phyloP scores from a whole-genome alignment of 768 basidiomycete genomes.

The Xanthoconium stramineum region DNA sequence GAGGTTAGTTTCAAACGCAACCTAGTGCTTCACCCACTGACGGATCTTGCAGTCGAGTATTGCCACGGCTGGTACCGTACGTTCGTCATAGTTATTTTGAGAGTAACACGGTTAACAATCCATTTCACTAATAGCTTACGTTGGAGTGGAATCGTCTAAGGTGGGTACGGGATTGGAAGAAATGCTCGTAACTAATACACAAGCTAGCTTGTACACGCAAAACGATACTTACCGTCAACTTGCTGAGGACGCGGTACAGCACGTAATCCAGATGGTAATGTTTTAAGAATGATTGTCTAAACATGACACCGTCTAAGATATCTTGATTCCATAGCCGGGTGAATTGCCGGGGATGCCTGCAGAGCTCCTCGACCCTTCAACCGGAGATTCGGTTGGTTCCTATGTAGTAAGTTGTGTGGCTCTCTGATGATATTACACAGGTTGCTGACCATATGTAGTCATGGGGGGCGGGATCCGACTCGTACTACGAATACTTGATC shows the following conservation, averaged over 20 bases:
- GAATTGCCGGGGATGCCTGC: constrained; percentile 49
- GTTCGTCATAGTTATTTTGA: constrained; percentile 3
- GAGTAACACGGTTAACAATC: not conserved
- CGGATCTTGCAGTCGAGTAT: constrained; percentile 39
- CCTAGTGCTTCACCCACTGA: not conserved
- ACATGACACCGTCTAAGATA: not conserved
- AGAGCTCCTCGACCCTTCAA: constrained; percentile 53
- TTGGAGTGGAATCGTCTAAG: constrained; percentile 58
- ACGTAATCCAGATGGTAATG: constrained; percentile 44
- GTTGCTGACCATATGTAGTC: constrained; percentile 38
- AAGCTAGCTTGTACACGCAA: constrained; percentile 42
- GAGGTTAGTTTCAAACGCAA: constrained; percentile 26
- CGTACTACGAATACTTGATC: constrained; percentile 76
- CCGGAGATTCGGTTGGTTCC: constrained; percentile 46
- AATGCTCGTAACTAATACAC: not conserved
- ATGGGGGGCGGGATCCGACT: constrained; percentile 70
- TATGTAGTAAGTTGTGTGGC: constrained; percentile 46
- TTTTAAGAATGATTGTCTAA: constrained; percentile 1
- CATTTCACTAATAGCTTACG: constrained; percentile 38
- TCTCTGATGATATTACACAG: not conserved
- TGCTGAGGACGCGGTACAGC: constrained; percentile 48
- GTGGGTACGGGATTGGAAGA: not conserved
- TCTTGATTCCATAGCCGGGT: constrained; percentile 7
- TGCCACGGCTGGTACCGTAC: constrained; percentile 44
- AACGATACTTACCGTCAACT: constrained; percentile 60